Conservation (phyloP, 345 rosid genomes). For the Lepidium aucheri region DNA sequence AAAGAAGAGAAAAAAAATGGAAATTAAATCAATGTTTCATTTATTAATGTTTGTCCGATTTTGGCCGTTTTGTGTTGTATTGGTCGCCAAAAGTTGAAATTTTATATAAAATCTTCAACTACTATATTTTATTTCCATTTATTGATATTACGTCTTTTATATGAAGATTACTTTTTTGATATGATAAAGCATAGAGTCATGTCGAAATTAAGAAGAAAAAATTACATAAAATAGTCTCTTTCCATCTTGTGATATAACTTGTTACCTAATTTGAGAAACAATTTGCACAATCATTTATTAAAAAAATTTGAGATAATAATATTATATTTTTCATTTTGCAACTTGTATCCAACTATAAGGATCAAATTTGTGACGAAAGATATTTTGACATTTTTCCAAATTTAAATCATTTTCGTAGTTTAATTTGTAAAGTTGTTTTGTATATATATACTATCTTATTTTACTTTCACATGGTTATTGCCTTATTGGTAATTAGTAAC, state of each 20-base stretch:
- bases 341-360: neutral
- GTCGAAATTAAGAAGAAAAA: neutral
- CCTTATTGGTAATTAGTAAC: neutral
- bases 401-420: neutral
- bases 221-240: neutral
- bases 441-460: conserved; percentile 2
- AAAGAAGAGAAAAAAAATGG: neutral
- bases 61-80: neutral
- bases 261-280: neutral
- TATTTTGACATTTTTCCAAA: conserved; percentile 15
- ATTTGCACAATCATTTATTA: conserved; percentile 1
- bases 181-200: neutral
- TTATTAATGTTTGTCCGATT: neutral
- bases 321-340: neutral
- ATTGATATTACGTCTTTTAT: neutral
- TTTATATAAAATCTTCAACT: neutral
- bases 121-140: neutral
- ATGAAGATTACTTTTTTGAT: neutral
- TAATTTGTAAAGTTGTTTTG: conserved; percentile 18
- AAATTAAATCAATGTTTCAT: neutral
- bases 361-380: conserved; percentile 5
- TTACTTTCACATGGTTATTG: neutral
- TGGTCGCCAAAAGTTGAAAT: neutral
- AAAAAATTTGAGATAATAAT: neutral
- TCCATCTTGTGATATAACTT: neutral